A percentile compares a stretch with the other conserved stretches of the same genome.
Evolutionary conservation across 2,329 filamentous ascomycete genomes (phyloP).

Genomic region (Pestalotiopsis fici): DNA sequence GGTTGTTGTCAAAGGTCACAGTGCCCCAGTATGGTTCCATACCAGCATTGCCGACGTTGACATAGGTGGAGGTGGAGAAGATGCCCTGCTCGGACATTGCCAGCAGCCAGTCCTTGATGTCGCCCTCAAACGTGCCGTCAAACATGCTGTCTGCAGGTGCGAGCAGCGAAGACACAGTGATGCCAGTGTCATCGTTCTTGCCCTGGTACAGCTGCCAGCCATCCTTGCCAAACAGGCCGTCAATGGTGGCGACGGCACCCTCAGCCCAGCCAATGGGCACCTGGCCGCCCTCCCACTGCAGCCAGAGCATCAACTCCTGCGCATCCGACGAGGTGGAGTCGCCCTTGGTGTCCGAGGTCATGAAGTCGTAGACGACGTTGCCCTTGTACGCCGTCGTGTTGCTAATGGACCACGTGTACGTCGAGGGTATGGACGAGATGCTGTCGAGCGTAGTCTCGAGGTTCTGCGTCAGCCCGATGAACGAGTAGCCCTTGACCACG

Average conservation of each 20-base stretch:
- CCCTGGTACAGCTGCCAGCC: conserved; percentile 43
- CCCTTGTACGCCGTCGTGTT: conserved; percentile 41
- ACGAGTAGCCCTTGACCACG: conserved; percentile 44
- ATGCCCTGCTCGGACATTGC: conserved; percentile 36
- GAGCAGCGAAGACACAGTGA: conserved; percentile 40
- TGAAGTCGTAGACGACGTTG: conserved; percentile 18
- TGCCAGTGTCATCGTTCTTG: conserved; percentile 40
- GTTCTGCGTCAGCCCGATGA: conserved; percentile 43
- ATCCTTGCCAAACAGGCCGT: conserved; percentile 34
- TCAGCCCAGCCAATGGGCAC: conserved; percentile 41
- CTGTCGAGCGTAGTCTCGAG: conserved; percentile 37
- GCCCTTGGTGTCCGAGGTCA: conserved; percentile 41
- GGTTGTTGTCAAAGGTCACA: conserved; percentile 21
- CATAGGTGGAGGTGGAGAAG: conserved; percentile 30
- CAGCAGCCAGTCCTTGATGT: conserved; percentile 40
- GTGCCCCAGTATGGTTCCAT: conserved; percentile 24
- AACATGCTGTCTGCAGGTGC: conserved; percentile 34
- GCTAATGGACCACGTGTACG: conserved; percentile 38
- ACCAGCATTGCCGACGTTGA: conserved; percentile 44
- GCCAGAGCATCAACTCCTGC: conserved; percentile 46
- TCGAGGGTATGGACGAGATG: conserved; percentile 39
- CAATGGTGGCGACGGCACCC: conserved; percentile 33
- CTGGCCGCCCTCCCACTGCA: conserved; percentile 43
- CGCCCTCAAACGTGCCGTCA: conserved; percentile 29
- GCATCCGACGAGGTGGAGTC: conserved; percentile 39